A percentile compares a stretch with the other conserved stretches of the same genome.
phyloP scores from a whole-genome alignment of 2,329 filamentous ascomycete genomes.

The Coniella lustricola region DNA sequence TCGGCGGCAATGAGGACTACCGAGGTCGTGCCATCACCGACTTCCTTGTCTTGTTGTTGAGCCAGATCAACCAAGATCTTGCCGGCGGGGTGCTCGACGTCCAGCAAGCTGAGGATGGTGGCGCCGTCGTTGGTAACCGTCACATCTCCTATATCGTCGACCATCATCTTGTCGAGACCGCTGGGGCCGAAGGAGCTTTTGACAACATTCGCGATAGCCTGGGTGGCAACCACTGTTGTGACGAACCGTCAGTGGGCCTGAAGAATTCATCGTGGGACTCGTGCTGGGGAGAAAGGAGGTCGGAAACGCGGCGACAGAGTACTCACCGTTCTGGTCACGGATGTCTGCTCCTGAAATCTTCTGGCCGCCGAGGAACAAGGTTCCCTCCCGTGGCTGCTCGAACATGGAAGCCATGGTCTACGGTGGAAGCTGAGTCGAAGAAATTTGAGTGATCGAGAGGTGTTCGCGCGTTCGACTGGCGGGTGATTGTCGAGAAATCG shows the following conservation, averaged over 20 bases:
- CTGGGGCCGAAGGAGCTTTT: conserved; percentile 98
- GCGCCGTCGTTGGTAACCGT: conserved; percentile 98
- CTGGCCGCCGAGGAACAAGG: conserved; percentile 90
- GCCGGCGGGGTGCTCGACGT: conserved; percentile 95
- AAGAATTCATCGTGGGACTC: neutral
- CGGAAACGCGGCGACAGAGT: neutral
- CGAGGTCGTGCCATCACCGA: conserved; percentile 95
- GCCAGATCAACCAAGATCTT: conserved; percentile 97
- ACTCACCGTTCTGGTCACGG: conserved; percentile 83
- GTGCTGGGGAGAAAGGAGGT: neutral
- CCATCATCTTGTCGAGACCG: conserved; percentile 99
- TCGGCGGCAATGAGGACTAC: conserved; percentile 96
- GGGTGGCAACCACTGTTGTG: conserved; percentile 73
- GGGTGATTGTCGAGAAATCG: neutral
- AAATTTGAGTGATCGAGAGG: neutral
- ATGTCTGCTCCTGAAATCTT: conserved; percentile 98
- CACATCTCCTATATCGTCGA: conserved; percentile 98
- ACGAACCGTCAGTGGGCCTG: conserved; percentile 17
- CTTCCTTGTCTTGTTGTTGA: conserved; percentile 98
- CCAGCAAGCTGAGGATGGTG: conserved; percentile 88
- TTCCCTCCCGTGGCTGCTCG: conserved; percentile 90
- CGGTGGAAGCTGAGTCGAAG: conserved; percentile 30
- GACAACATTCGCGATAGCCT: conserved; percentile 97
- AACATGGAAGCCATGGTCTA: conserved; percentile 96
- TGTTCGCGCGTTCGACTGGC: neutral